Evolutionary conservation across 2,329 filamentous ascomycete genomes (phyloP).

Genomic region (Elsinoe arachidis): DNA sequence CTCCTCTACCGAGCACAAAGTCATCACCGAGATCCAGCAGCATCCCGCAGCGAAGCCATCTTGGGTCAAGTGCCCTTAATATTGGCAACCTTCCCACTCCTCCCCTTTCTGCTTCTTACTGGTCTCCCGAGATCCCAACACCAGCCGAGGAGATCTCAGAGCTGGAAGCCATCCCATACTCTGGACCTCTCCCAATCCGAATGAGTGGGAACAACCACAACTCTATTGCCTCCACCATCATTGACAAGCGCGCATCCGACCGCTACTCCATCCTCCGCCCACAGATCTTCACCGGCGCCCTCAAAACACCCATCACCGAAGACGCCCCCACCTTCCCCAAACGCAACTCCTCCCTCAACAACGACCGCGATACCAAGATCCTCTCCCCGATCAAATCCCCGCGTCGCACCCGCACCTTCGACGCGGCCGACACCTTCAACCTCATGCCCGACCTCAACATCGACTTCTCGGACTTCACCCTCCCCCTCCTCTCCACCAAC

Average conservation of each 20-base stretch:
- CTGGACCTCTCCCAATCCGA: slow-evolving; percentile 1
- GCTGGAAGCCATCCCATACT: slow-evolving; percentile 9
- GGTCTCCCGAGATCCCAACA: slow-evolving; percentile 12
- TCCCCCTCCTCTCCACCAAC: slow-evolving; percentile 12
- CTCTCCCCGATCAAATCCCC: background rate
- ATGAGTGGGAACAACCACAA: background rate
- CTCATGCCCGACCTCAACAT: slow-evolving; percentile 15
- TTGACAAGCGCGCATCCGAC: background rate
- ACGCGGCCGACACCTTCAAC: slow-evolving; percentile 16
- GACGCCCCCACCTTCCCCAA: slow-evolving; percentile 9
- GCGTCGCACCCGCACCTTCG: slow-evolving; percentile 12
- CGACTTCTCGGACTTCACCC: slow-evolving; percentile 16
- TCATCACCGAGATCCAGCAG: background rate
- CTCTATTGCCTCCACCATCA: background rate
- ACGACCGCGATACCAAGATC: background rate
- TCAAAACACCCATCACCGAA: slow-evolving; percentile 10
- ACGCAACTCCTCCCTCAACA: slow-evolving; percentile 10
- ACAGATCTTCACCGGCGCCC: background rate
- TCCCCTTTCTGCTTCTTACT: slow-evolving; percentile 6
- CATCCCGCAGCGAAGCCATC: background rate
- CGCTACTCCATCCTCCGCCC: slow-evolving; percentile 3
- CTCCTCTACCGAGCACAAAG: slow-evolving; percentile 1
- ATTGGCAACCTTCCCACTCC: slow-evolving; percentile 10
- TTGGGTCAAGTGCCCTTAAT: background rate
- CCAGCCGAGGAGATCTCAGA: slow-evolving; percentile 11